These are phyloP conservation scores for Achlya hypogyna DNA, from an alignment of 352 stramenopile species.

Conservation along the genomic window DNA sequence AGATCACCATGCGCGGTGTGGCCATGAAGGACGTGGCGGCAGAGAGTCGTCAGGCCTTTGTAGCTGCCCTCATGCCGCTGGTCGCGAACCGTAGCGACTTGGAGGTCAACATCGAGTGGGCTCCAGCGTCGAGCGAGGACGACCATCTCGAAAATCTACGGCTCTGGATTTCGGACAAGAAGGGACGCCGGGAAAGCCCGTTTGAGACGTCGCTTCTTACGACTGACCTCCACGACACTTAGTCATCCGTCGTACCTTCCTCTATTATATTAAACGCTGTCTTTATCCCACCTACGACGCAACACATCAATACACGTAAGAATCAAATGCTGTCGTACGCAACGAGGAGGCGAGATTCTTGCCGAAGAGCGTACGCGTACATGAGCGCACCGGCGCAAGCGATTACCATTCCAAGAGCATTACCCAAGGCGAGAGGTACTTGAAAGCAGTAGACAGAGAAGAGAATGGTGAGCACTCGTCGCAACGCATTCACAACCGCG, in stretches of 20 bases:
- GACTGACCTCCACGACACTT: background rate
- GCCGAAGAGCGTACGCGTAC: constrained; percentile 16
- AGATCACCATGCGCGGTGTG: constrained; percentile 72
- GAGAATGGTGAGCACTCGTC: constrained; percentile 24
- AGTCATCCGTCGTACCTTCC: background rate
- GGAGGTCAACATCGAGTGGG: constrained; percentile 76
- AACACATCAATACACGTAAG: too few species aligned
- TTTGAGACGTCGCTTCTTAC: background rate
- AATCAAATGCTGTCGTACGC: background rate
- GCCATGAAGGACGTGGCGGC: constrained; percentile 56
- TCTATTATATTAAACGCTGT: too few species aligned
- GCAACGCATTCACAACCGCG: constrained; percentile 23
- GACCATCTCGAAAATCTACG: constrained; percentile 67
- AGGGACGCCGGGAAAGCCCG: constrained; percentile 21
- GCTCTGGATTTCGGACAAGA: constrained; percentile 84
- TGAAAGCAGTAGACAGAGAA: constrained; percentile 27
- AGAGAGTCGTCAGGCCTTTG: constrained; percentile 51
- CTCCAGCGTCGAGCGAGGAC: constrained; percentile 20
- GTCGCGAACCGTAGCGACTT: constrained; percentile 75
- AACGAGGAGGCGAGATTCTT: too few species aligned
- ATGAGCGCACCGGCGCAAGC: constrained; percentile 21
- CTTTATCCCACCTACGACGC: too few species aligned
- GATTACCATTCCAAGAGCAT: constrained; percentile 24
- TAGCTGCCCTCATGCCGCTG: constrained; percentile 62
- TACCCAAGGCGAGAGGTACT: constrained; percentile 9